A percentile compares a stretch with the other conserved stretches of the same genome.
Conservation (phyloP, 257 asterid genomes). For the Pogostemon cablin region DNA sequence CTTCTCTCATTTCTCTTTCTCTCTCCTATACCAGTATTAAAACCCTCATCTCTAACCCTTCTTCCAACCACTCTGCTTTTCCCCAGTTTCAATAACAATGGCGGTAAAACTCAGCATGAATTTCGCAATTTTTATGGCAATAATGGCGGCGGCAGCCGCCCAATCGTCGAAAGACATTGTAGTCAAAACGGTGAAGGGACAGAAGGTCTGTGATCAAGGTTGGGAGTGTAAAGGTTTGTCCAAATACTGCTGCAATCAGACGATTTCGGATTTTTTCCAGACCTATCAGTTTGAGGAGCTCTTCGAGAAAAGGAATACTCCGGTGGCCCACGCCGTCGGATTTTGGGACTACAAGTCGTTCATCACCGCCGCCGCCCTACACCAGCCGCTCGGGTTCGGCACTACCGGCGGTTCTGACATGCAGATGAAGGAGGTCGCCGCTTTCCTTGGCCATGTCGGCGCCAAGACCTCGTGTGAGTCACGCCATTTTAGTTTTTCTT, state of each 20-base stretch:
- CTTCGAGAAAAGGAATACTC: constrained; percentile 72
- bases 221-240: constrained; percentile 77
- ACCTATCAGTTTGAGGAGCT: constrained; percentile 73
- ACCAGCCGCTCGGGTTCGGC: constrained; percentile 83
- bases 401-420: constrained; percentile 68
- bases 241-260: constrained; percentile 69
- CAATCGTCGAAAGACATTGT: constrained; percentile 41
- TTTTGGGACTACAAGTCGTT: constrained; percentile 84
- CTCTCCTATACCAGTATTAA: constrained; percentile 18
- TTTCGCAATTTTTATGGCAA: constrained; percentile 27
- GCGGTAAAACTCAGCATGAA: constrained; percentile 23
- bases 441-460: constrained; percentile 87
- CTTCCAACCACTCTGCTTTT: constrained; percentile 22
- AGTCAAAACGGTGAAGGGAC: constrained; percentile 60
- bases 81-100: constrained; percentile 13
- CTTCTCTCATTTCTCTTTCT: constrained; percentile 30
- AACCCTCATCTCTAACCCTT: constrained; percentile 4
- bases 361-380: constrained; percentile 66
- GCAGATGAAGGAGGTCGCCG: constrained; percentile 83
- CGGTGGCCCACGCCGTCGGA: constrained; percentile 74
- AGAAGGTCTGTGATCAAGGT: constrained; percentile 65
- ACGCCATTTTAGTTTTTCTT: too few relatives aligned
- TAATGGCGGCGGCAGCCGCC: constrained; percentile 38
- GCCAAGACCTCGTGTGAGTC: constrained; percentile 77
- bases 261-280: constrained; percentile 71